These are phyloP conservation scores for Litchi chinensis DNA, from an alignment of 345 rosid genomes.

Conservation along the genomic window DNA sequence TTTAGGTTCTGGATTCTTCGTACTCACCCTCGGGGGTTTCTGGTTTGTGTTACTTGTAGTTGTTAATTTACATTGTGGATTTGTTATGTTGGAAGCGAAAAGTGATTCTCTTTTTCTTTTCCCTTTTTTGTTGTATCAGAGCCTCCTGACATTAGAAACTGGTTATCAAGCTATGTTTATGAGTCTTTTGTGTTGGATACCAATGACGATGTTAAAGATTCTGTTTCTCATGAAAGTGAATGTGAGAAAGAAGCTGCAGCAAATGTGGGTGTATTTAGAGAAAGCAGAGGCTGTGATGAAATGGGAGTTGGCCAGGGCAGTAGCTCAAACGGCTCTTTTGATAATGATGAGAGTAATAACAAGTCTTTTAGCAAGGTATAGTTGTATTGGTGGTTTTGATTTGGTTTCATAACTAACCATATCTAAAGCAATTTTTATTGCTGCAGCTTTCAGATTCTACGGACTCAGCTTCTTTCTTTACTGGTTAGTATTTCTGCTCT, in stretches of 20 bases:
- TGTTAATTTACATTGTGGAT: not conserved
- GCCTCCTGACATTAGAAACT: slow-evolving; percentile 59
- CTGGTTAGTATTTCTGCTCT: slow-evolving; percentile 45
- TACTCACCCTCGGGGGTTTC: slow-evolving; percentile 35
- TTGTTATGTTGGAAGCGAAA: not conserved
- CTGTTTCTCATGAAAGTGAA: slow-evolving; percentile 32
- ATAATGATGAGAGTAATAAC: slow-evolving; percentile 17
- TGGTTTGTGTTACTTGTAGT: slow-evolving; percentile 34
- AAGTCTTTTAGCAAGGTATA: slow-evolving; percentile 20
- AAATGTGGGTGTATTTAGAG: slow-evolving; percentile 15
- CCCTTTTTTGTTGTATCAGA: slow-evolving; percentile 37
- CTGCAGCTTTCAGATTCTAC: slow-evolving; percentile 41
- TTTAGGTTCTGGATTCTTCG: slow-evolving; percentile 34
- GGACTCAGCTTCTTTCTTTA: slow-evolving; percentile 28
- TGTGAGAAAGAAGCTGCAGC: slow-evolving; percentile 24
- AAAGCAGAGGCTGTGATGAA: slow-evolving; percentile 9
- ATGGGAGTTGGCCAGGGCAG: slow-evolving; percentile 1
- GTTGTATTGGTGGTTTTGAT: not conserved
- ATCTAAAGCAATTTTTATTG: slow-evolving; percentile 14
- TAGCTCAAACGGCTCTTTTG: slow-evolving; percentile 12
- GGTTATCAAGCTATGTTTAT: slow-evolving; percentile 65
- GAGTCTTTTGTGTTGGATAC: slow-evolving; percentile 58
- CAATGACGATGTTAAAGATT: slow-evolving; percentile 35
- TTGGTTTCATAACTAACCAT: not conserved
- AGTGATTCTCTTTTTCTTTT: not conserved